Percentiles rank a stretch among this genome's conserved stretches.
These are phyloP conservation scores for Cunninghamia lanceolata DNA, from an alignment of 75 land plant genomes.

Conservation along the genomic window DNA sequence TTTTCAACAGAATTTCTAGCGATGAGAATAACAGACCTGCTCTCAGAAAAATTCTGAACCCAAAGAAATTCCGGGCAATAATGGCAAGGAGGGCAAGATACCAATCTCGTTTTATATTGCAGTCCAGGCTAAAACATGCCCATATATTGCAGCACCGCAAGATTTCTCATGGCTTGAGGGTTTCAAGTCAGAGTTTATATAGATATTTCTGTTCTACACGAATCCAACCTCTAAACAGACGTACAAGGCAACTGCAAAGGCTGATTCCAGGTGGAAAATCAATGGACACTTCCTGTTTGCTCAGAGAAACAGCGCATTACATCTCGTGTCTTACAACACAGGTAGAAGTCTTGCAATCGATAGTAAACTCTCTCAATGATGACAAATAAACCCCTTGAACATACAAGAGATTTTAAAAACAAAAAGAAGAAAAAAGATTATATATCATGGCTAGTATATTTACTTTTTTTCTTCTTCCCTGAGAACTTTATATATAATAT, in stretches of 20 bases:
- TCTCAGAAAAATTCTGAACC: background rate
- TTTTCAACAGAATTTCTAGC: background rate
- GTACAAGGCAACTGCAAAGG: background rate
- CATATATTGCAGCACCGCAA: background rate
- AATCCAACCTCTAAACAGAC: background rate
- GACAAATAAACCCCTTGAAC: background rate
- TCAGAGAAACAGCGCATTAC: conserved; percentile 2
- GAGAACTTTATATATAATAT: too few species aligned
- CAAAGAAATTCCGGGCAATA: background rate
- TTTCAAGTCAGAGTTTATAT: background rate
- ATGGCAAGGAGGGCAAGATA: background rate
- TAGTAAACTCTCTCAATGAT: background rate
- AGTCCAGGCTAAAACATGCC: background rate
- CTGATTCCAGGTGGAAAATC: conserved; percentile 8
- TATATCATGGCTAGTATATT: too few species aligned
- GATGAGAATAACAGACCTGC: background rate
- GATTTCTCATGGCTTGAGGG: background rate
- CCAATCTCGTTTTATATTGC: background rate
- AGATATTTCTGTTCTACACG: background rate
- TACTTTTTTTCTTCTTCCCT: too few species aligned
- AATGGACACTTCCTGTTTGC: background rate
- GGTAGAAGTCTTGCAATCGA: conserved; percentile 3
- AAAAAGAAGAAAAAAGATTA: too few species aligned
- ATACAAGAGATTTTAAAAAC: too few species aligned
- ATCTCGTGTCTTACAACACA: background rate